Evolutionary conservation across 148 eudicot species (phyloP), one percentile per base, ranked within the genome.

Genomic region (Dianthus caryophyllus): DNA sequence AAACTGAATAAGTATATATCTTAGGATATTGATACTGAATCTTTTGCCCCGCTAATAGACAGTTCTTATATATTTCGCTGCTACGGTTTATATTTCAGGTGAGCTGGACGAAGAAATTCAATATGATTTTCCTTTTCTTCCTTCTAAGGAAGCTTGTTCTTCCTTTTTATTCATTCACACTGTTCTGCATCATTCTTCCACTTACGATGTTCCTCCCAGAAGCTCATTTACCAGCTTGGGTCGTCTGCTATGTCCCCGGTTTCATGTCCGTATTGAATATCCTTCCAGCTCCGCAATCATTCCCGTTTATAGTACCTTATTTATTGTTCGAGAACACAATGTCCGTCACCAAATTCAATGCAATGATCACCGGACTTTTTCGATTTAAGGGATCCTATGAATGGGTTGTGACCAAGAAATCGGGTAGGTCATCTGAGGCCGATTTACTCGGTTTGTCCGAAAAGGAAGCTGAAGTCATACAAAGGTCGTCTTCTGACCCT

Each of bases 291-390:
- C 97, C 97, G 54, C 87, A 75, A 33, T 79, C 97, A 66, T 91
- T 91, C 68, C 97, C 97, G 2, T 91, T 91, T 57, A 83, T 91
- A 36, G 95, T 91, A 20, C 97, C 97, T 18, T 91, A 81, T 62
- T 84, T 91, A 47, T 77, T 91, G 41, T 91, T 88, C 25, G 97
- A 91, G 54, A 91, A 91, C 80, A 91, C 97, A 24, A 86, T 91
- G 97, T 91, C 97, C 0, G 97, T 91, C 47, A 91, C 97, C 70
- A 91, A 88, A 73, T 91, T 91, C 73, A 83, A 86, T 72, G 97
- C 97, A 62, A 91, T 91, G 97, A 82, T 88, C 53, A 86, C 97
- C 9, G 97, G 97, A n/a, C 77, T 91, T 41, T 86, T 88, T 48
- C 85, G 83, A 66, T 80, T 91, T 17, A 83, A 84, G 68, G 83